phyloP scores from a whole-genome alignment of 1,139 yeast species.

The Geotrichum carabidarum region DNA sequence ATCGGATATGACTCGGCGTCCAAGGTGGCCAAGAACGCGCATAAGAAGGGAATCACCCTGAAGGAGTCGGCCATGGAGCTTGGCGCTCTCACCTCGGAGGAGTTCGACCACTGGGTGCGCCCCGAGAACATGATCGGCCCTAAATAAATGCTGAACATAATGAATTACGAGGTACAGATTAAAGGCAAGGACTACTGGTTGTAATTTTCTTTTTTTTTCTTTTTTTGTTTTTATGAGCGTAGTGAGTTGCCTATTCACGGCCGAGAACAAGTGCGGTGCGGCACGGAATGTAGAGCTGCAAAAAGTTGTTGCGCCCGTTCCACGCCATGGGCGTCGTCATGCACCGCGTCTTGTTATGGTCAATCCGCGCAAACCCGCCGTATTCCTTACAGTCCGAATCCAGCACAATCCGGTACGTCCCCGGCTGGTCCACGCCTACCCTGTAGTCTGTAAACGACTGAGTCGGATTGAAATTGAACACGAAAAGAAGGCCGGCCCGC shows the following conservation, averaged over 20 bases:
- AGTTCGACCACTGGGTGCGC: slow-evolving; percentile 93
- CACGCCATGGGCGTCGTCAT: slow-evolving; percentile 68
- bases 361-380: slow-evolving; percentile 81
- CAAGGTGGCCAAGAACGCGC: slow-evolving; percentile 97
- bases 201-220: background rate
- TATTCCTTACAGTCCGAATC: slow-evolving; percentile 67
- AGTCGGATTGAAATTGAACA: slow-evolving; percentile 85
- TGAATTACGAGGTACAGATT: background rate
- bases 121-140: slow-evolving; percentile 99
- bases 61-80: slow-evolving; percentile 92
- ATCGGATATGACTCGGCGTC: slow-evolving; percentile 97
- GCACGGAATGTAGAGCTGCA: slow-evolving; percentile 78
- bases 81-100: slow-evolving; percentile 72
- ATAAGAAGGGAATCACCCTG: slow-evolving; percentile 92
- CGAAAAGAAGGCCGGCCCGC: slow-evolving; percentile 75
- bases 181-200: no score
- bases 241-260: slow-evolving; percentile 16
- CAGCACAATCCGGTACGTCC: slow-evolving; percentile 69
- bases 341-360: slow-evolving; percentile 45
- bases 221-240: background rate
- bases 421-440: slow-evolving; percentile 78
- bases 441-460: slow-evolving; percentile 81
- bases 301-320: slow-evolving; percentile 71
- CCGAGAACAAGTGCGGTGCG: slow-evolving; percentile 78
- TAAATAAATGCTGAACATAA: slow-evolving; percentile 25